Evolutionary conservation across 306 rosid species (phyloP), one percentile per base, ranked within the genome.

Genomic region (Adenanthera pavonina): DNA sequence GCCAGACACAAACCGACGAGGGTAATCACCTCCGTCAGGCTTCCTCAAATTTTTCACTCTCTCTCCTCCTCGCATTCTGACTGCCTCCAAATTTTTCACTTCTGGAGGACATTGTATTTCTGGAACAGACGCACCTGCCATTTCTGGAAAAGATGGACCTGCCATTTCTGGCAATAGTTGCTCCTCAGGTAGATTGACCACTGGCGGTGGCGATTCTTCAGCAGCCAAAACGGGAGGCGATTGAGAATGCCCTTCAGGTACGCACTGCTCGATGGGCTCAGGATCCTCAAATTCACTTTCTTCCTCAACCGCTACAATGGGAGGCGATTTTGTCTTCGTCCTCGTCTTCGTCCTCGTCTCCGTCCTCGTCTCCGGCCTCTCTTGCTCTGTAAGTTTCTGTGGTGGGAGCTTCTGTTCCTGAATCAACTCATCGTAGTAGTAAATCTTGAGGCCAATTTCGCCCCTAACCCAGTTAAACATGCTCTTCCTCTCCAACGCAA

Each of bases 381-480:
- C 95, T 40, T 77, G 89, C 48, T 87, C 88, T 8, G 69, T 44
- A 43, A 7, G 14, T 11, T 66, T 74, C 69, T 64, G 85, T 7
- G 76, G 78, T 0, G 80, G 87, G 0, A 83, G 84, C 0, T 86
- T 85, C 0, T 76, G 67, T 5, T 93, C 92, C n/a, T 80, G 85
- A 0, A 82, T 72, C 38, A 43, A 20, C 67, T 95, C 97, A 8
- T 95, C 99, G 8, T 71, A 90, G 81, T 81, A 87, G 66, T 79
- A 87, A 84, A 87, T 82, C 80, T 77, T 90, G 75, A 95, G 80
- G 2, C 99, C 99, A 43, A 95, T 90, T 60, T 95, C 97, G 1
- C 99, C 99, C 12, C 91, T 79, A 14, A 95, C 77, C 95, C 97
- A 95, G 70, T 94, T 93, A 78, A 95, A 93, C 8, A 95, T 91